Evolutionary conservation across 495 filamentous ascomycete species (phyloP).

Genomic region (Aspergillus affinis): DNA sequence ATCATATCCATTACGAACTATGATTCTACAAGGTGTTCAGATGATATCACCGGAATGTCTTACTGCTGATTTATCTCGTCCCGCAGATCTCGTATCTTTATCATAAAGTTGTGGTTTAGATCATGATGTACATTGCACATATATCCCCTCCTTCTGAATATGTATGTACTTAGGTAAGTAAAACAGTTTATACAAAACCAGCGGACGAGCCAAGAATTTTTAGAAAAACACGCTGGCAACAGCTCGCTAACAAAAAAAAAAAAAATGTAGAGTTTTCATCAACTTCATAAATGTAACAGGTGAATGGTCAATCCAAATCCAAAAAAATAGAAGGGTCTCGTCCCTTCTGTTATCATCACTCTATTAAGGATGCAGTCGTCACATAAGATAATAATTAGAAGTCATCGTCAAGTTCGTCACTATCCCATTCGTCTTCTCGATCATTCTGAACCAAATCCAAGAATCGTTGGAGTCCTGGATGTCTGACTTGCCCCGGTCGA

Average conservation of each 20-base stretch:
- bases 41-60: not conserved
- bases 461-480: conserved; percentile 51
- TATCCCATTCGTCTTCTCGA: conserved; percentile 64
- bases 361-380: not conserved
- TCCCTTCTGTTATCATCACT: too few species aligned
- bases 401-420: conserved; percentile 56
- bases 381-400: conserved; percentile 21
- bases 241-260: conserved; percentile 2
- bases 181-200: not conserved
- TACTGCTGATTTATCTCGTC: too few species aligned
- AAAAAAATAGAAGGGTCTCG: too few species aligned
- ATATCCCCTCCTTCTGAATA: not conserved
- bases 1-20: not conserved
- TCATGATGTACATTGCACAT: not conserved
- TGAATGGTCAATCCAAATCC: not conserved
- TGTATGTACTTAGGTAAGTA: not conserved
- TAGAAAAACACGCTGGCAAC: not conserved
- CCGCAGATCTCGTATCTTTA: too few species aligned
- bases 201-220: too few species aligned
- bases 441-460: conserved; percentile 55
- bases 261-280: conserved; percentile 3
- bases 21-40: not conserved
- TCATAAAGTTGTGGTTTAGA: not conserved
- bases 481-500: conserved; percentile 10
- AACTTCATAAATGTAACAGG: not conserved